Base-by-base conservation (phyloP, 345 rosid species). In the Hibiscus syriacus region DNA sequence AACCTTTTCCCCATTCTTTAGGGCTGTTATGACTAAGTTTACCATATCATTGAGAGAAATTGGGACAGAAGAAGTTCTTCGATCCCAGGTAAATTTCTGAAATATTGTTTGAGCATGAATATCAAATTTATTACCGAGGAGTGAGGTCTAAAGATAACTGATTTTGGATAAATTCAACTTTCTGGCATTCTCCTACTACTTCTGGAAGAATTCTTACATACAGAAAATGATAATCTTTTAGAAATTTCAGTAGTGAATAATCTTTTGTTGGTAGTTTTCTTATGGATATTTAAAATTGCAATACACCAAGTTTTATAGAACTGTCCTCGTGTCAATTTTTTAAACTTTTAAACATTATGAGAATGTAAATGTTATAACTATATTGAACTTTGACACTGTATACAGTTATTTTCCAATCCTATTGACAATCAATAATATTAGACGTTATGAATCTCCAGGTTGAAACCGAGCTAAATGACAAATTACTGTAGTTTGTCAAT, bases 11-110 rank as follows among this genome's bases (percentile, higher is more conserved):
- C 64, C 80, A 17, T 45, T 71, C 1, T 66, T 8, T 73, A 94
- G 99, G 99, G 43, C 98, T 53, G 99, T 95, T 56, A 95, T 95
- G 98, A 95, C 97, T 57, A 95, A 95, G 79, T 95, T 92, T 78
- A 95, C 99, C 27, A 92, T 95, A 79, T 98, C 99, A 3, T 75
- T 95, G 84, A 87, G 99, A 79, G 99, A 95, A 79, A 95, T 95
- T 73, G 99, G 98, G 63, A 95, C 98, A 27, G 92, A 92, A 72
- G 99, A 95, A 80, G 92, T 95, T 74, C 96, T 95, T 76, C 91
- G 99, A 26, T 92, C 98, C 39, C 96, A 92, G 96, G 99, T 95
- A 69, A 60, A 68, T 6, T 72, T 56, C 25, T 68, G n/a, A 53
- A 73, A 5, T 50, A 32, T 58, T 17, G 52, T 53, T 39, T 39